Evolutionary conservation across 1,284 basidiomycete genomes (phyloP), one percentile per base, ranked within the genome.

Genomic region (Moniliella sp.): DNA sequence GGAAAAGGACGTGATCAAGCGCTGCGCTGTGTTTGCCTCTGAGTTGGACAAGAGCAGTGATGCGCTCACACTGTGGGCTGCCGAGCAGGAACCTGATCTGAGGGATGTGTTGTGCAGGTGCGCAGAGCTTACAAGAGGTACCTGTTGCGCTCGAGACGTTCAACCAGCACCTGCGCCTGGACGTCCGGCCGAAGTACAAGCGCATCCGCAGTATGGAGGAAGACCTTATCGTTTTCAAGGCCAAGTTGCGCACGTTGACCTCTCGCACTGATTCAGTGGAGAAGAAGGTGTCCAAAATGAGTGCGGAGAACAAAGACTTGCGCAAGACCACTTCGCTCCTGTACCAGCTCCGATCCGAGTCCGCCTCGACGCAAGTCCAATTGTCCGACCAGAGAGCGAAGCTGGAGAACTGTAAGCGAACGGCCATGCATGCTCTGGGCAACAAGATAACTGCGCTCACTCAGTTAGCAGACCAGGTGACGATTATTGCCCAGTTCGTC

Each of bases 201-300:
- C 45, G 71, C 2, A 70, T 93, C 32, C 74, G 84, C 16, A 74
- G 79, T 4, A 67, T 76, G 7, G 86, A 93, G 57, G 84, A 93
- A 57, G 66, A 65, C 4, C 69, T 88, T 3, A 78, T 82, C 35
- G 75, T 78, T 5, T 64, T 84, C 19, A 75, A 74, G 48, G 68
- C 73, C 13, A 68, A 74, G 12, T 68, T 82, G 35, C 73, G 74
- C 42, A 65, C 66, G 4, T 66, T 83, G 3, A 69, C 67, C 10
- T 61, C 69, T 15, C 77, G 78, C 41, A 79, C 82, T 0, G 84
- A 91, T 37, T 61, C 70, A 11, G 81, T 81, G 0, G 83, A 91
- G 55, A 77, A 70, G 66, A 88, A 84, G 61, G 67, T 93, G 15
- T 70, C 70, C 56, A 88, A 78, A 65, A 91, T 91, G 83, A 72